Conservation (phyloP, 1,284 basidiomycete genomes). For the Exobasidium cylindrosporum region DNA sequence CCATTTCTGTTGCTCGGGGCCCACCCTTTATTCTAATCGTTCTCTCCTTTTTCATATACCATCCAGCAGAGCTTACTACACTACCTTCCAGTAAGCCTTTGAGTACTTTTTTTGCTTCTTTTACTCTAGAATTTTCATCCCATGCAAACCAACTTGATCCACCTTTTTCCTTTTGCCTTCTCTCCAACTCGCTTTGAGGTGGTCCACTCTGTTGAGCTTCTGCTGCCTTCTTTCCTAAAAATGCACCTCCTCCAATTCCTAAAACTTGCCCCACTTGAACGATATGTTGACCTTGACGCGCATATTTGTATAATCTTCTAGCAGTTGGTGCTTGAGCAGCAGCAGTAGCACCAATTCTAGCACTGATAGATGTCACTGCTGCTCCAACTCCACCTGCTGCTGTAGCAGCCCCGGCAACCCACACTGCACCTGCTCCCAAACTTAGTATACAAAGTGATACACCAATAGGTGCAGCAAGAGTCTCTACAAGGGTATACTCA, state of each 20-base stretch:
- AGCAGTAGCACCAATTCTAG: conserved; percentile 27
- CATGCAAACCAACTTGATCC: conserved; percentile 12
- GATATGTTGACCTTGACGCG: conserved; percentile 32
- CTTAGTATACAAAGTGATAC: conserved; percentile 31
- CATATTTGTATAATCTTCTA: conserved; percentile 35
- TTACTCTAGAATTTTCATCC: conserved; percentile 22
- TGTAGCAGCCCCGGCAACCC: conserved; percentile 29
- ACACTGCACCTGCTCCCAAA: conserved; percentile 41
- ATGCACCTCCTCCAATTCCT: conserved; percentile 39
- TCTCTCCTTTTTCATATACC: conserved; percentile 42
- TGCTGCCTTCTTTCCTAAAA: conserved; percentile 15
- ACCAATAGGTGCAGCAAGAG: conserved; percentile 38
- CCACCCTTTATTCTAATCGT: conserved; percentile 39
- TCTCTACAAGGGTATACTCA: conserved; percentile 37
- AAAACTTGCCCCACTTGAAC: conserved; percentile 41
- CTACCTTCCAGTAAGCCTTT: conserved; percentile 36
- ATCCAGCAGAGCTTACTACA: conserved; percentile 40
- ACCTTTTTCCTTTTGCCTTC: conserved; percentile 10
- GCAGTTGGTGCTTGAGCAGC: conserved; percentile 35
- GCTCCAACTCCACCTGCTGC: conserved; percentile 36
- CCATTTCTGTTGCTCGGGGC: conserved; percentile 30
- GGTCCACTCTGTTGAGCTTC: background rate
- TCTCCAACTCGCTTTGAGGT: background rate
- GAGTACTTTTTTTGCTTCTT: conserved; percentile 33
- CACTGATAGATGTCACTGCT: conserved; percentile 29